Evolutionary conservation across 2,329 filamentous ascomycete species (phyloP).

Genomic region (Colletotrichum echinochloae): DNA sequence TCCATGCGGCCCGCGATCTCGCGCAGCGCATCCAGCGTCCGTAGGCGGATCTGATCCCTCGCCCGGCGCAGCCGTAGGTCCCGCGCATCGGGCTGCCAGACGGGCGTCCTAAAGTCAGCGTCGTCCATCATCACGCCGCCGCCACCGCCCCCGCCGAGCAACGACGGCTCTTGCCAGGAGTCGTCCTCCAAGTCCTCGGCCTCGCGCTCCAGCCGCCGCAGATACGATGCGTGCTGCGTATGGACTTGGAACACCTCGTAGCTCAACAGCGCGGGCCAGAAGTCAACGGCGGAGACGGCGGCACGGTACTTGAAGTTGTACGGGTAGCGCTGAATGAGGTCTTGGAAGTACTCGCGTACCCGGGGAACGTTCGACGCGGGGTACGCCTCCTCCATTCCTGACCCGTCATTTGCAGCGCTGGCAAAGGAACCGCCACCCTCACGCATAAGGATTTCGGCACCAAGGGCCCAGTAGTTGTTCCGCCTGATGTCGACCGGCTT

Average conservation of each 20-base stretch:
- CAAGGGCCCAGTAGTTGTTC: conserved; percentile 82
- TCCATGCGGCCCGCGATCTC: conserved; percentile 78
- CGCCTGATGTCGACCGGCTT: conserved; percentile 74
- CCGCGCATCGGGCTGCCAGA: conserved; percentile 37
- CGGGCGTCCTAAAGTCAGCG: conserved; percentile 42
- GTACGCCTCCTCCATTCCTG: conserved; percentile 32
- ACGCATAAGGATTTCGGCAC: conserved; percentile 85
- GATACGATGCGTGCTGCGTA: conserved; percentile 64
- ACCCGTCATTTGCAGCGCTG: conserved; percentile 28
- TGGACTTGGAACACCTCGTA: conserved; percentile 84
- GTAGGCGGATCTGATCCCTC: conserved; percentile 57
- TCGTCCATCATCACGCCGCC: conserved; percentile 42
- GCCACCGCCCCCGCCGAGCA: conserved; percentile 39
- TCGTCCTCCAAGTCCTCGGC: conserved; percentile 49
- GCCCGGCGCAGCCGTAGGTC: conserved; percentile 45
- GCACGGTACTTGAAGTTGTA: conserved; percentile 72
- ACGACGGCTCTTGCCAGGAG: conserved; percentile 24
- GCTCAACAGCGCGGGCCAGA: conserved; percentile 84
- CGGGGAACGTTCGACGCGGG: conserved; percentile 58
- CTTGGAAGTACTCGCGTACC: conserved; percentile 76
- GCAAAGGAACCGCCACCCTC: conserved; percentile 51
- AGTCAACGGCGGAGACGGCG: conserved; percentile 75
- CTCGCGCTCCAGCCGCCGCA: conserved; percentile 52
- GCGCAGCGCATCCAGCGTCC: conserved; percentile 69
- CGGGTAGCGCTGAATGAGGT: conserved; percentile 81